Evolutionary conservation across 2,329 filamentous ascomycete genomes (phyloP), one percentile per base, ranked within the genome.

Genomic region (Xylariaceae sp.): DNA sequence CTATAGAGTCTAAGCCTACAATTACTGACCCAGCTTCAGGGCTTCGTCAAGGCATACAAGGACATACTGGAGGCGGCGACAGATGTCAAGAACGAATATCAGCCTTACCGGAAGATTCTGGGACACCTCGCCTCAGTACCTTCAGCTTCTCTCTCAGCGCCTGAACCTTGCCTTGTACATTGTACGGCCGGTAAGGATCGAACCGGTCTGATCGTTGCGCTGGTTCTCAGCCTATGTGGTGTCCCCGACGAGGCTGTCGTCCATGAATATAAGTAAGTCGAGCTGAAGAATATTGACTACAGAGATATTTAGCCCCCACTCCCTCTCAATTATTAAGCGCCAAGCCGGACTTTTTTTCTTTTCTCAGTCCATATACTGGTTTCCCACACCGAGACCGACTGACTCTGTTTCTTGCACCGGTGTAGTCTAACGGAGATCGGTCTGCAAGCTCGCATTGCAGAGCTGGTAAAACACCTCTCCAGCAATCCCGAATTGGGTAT

Each of bases 101-200:
- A 69, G n/a, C 73, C 73, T 1, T 87, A 90, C 53, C 68, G 62
- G 33, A 72, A 68, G 1, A 73, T 80, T 42, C 74, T 90, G 38
- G 65, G 69, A 14, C 80, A 89, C 60, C 71, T 90, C 7, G 67
- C 80, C 62, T 57, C 61, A n/a, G 43, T 22, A 19, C 53, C 55
- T 12, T 38, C 9, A 31, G 46, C 16, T 16, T 47, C 62, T 44
- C 54, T 45, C 34, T 17, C 49, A 12, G 59, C 34, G 45, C 86
- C 86, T 10, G 70, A 81, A 12, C 70, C 60, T n/a, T 62, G 60
- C 45, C 63, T 87, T 2, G 72, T 88, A 34, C 84, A 88, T 64
- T 88, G 86, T 65, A 86, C 84, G 0, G 84, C 82, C 0, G 86
- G 86, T 2, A 89, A 89, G 68, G 86, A 88, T 67, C 75, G 85